A percentile compares a stretch with the other conserved stretches of the same genome.
Evolutionary conservation across 768 basidiomycete species (phyloP).

Genomic region (Pleurotus djamor): DNA sequence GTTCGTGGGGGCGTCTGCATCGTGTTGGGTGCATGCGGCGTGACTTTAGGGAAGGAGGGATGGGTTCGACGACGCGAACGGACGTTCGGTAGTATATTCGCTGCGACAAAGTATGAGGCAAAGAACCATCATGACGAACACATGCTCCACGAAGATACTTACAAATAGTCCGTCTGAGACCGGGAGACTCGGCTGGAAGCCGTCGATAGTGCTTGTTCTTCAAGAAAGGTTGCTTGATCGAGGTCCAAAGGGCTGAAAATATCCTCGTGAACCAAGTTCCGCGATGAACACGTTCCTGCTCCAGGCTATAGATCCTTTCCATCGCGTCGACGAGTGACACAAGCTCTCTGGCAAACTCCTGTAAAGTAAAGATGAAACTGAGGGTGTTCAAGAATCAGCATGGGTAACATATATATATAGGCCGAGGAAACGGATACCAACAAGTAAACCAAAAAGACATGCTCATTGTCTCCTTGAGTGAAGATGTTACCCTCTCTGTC

Average conservation of each 20-base stretch:
- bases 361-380: slow-evolving; percentile 94
- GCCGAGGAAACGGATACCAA: slow-evolving; percentile 35
- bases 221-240: not conserved
- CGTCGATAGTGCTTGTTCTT: not conserved
- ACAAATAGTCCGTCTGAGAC: slow-evolving; percentile 38
- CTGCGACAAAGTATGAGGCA: not conserved
- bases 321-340: slow-evolving; percentile 83
- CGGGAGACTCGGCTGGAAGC: not conserved
- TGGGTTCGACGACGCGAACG: slow-evolving; percentile 39
- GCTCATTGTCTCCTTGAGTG: slow-evolving; percentile 64
- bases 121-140: not conserved
- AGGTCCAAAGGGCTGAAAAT: slow-evolving; percentile 16
- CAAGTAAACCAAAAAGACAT: slow-evolving; percentile 91
- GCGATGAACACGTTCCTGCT: slow-evolving; percentile 42
- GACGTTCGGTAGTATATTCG: not conserved
- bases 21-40: slow-evolving; percentile 83
- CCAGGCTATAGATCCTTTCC: slow-evolving; percentile 70
- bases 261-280: slow-evolving; percentile 37
- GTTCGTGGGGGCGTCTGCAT: slow-evolving; percentile 71
- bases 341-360: slow-evolving; percentile 90
- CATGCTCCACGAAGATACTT: slow-evolving; percentile 14
- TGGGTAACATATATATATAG: not conserved
- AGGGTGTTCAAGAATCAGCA: not conserved
- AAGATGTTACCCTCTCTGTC: slow-evolving; percentile 33
- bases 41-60: slow-evolving; percentile 78